These are phyloP conservation scores for Hanseniaspora vineae DNA, from an alignment of 805 yeast species.

Conservation along the genomic window DNA sequence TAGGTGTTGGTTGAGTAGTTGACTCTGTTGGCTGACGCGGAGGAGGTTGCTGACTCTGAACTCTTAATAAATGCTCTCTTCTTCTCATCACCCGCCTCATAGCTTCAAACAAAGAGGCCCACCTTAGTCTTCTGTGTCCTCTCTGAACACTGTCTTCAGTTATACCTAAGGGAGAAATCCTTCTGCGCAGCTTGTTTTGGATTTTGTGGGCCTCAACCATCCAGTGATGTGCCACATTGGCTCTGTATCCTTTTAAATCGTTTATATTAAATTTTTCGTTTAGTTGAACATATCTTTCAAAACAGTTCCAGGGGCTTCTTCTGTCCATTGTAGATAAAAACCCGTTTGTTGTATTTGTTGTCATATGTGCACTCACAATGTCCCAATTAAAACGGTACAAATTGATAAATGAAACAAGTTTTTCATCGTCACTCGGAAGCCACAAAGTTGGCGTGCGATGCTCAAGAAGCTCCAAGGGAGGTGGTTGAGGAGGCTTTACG, in stretches of 20 bases:
- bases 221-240: conserved; percentile 82
- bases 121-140: conserved; percentile 80
- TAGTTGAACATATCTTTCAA: conserved; percentile 87
- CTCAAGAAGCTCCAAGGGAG: conserved; percentile 67
- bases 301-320: conserved; percentile 98
- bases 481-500: conserved; percentile 85
- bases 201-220: conserved; percentile 80
- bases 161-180: conserved; percentile 89
- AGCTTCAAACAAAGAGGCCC: conserved; percentile 97
- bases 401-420: conserved; percentile 65
- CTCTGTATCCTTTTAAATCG: conserved; percentile 80
- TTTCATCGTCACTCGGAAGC: conserved; percentile 88
- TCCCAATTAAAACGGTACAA: conserved; percentile 91
- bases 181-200: conserved; percentile 67
- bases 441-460: conserved; percentile 86
- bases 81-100: conserved; percentile 82
- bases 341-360: conserved; percentile 49
- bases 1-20: conserved; percentile 41
- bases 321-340: conserved; percentile 84
- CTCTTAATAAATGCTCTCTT: conserved; percentile 64
- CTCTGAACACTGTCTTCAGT: conserved; percentile 85
- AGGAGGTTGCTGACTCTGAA: conserved; percentile 31
- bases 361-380: conserved; percentile 69
- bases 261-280: conserved; percentile 76
- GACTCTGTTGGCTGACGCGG: conserved; percentile 28